Evolutionary conservation across 2,329 filamentous ascomycete species (phyloP), one percentile per base, ranked within the genome.

Genomic region (Truncatella angustata): DNA sequence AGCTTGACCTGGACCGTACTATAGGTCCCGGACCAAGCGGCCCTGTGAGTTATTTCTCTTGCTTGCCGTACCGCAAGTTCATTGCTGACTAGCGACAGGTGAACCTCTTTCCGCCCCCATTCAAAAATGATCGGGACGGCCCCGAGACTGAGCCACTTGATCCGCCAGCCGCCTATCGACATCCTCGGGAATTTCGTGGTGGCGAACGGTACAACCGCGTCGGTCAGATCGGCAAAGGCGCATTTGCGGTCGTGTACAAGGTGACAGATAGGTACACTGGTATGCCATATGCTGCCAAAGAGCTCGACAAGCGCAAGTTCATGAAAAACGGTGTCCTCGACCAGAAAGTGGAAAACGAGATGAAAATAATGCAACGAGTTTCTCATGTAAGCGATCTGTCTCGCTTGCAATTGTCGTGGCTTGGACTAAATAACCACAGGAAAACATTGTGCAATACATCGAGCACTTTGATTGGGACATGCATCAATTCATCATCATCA

Each of bases 291-390:
- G 94, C 94, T 4, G 92, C 91, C 12, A 99, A 99, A 68, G 91
- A 97, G 69, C 82, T 99, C 4, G 91, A 97, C 69, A 97, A 97
- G 73, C 84, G 89, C 49, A 85, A 86, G 16, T 96, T 97, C 65
- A 90, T 96, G 76, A 96, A 96, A 73, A 94, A 96, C 61, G 92
- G 91, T 2, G 78, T 92, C 18, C 71, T 96, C 20, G 91, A 96
- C 63, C 87, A 91, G 59, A 96, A 95, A 68, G 88, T 97, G 12
- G 90, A 97, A 65, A 97, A 95, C 62, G 94, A 99, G 72, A 93
- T 99, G 87, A 88, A 85, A 58, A 97, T 99, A 61, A 97, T 99
- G 91, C 85, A 87, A 63, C 81, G 79, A 50, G 81, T 97, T 48
- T 77, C 86, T 50, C 94, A 99, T 74, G 88, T 91, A 74, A 79